A percentile compares a stretch with the other conserved stretches of the same genome.
phyloP scores from a whole-genome alignment of 1,284 basidiomycete genomes.

The Cryptococcus deneoformans region DNA sequence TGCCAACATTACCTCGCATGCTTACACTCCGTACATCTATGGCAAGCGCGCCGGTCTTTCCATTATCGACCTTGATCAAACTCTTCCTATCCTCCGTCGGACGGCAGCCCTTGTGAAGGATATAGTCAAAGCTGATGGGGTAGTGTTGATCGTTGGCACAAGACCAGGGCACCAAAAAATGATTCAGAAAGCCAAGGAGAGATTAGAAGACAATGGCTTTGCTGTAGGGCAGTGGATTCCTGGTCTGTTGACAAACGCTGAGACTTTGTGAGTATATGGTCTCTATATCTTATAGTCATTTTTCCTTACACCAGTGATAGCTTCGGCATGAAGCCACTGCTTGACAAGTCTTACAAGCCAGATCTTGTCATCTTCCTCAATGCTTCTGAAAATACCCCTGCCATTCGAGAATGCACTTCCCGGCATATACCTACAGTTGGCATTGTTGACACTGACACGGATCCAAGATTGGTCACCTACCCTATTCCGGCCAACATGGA shows the following conservation, averaged over 20 bases:
- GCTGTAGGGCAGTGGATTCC: slow-evolving; percentile 89
- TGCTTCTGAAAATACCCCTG: slow-evolving; percentile 75
- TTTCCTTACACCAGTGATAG: slow-evolving; percentile 4
- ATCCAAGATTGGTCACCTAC: slow-evolving; percentile 96
- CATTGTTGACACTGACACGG: slow-evolving; percentile 91
- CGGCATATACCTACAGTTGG: slow-evolving; percentile 83
- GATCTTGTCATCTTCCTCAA: slow-evolving; percentile 89
- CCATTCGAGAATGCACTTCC: slow-evolving; percentile 80
- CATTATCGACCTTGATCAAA: slow-evolving; percentile 94
- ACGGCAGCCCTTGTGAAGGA: slow-evolving; percentile 84
- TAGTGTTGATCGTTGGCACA: slow-evolving; percentile 87
- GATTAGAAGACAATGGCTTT: slow-evolving; percentile 71
- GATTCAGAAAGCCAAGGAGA: slow-evolving; percentile 74
- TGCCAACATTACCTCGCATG: slow-evolving; percentile 74
- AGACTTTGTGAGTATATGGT: slow-evolving; percentile 57
- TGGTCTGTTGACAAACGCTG: slow-evolving; percentile 88
- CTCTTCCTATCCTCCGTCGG: slow-evolving; percentile 84
- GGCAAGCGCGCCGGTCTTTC: slow-evolving; percentile 86
- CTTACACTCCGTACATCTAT: slow-evolving; percentile 91
- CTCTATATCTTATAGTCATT: not conserved
- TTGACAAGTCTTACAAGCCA: slow-evolving; percentile 64
- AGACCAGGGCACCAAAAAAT: slow-evolving; percentile 71
- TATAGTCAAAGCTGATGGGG: slow-evolving; percentile 76
- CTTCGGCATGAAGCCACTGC: slow-evolving; percentile 63
- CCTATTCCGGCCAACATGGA: slow-evolving; percentile 94